phyloP scores from a whole-genome alignment of 1,284 basidiomycete species.

The Naganishia sp. region DNA sequence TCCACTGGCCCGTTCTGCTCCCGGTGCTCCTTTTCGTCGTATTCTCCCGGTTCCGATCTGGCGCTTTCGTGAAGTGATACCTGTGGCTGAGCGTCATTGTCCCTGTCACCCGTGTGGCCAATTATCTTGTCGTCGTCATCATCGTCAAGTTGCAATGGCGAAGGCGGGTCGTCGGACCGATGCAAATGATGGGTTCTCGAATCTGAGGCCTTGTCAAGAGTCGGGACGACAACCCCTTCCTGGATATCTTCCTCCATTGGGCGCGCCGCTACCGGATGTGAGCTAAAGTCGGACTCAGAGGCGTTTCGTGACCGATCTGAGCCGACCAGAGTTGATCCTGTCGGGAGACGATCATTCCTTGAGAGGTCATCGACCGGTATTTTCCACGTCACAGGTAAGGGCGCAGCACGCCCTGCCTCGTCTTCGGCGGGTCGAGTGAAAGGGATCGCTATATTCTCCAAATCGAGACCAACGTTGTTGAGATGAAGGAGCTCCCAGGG shows the following conservation, averaged over 20 bases:
- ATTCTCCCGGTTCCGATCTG: not conserved
- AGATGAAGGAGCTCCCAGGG: conserved; percentile 30
- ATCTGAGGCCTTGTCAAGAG: not conserved
- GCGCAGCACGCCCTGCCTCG: not conserved
- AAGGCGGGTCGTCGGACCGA: not conserved
- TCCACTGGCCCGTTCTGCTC: conserved; percentile 25
- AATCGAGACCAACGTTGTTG: conserved; percentile 21
- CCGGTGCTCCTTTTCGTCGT: conserved; percentile 18
- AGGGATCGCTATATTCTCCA: not conserved
- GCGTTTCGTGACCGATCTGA: not conserved
- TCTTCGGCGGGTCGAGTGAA: not conserved
- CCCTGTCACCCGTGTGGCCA: too few species aligned
- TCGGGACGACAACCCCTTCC: not conserved
- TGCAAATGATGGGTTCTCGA: not conserved
- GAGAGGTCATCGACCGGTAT: not conserved
- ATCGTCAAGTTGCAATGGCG: conserved; percentile 23
- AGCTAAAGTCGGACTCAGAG: not conserved
- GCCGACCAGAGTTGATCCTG: conserved; percentile 8
- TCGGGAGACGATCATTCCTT: conserved; percentile 9
- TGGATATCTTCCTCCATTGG: not conserved
- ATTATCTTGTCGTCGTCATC: conserved; percentile 3
- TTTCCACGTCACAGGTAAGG: not conserved
- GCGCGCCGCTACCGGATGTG: not conserved
- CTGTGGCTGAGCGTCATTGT: too few species aligned
- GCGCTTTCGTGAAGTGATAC: too few species aligned